Evolutionary conservation across 2,329 filamentous ascomycete genomes (phyloP), one percentile per base, ranked within the genome.

Genomic region (Bipolaris victoriae): DNA sequence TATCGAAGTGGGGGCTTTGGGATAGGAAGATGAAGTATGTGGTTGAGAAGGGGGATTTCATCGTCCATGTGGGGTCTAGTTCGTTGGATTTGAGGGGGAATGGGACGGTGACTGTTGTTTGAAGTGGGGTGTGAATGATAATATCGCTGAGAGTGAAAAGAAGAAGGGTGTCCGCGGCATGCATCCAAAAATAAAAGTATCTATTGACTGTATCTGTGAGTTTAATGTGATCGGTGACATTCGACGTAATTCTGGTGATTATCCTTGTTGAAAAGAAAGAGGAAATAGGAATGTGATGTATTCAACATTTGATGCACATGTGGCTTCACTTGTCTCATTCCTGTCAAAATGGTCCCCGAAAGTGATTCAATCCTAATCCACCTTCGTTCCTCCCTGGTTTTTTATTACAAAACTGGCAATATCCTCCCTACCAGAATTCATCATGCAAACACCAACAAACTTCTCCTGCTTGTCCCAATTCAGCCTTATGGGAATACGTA

Each of bases 31-130:
- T 90, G 86, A 77, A 88, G 72, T 91, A 91, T 73, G 87, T 90
- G 22, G 88, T 92, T 36, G 90, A 92, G 80, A 84, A 84, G 3
- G 89, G 89, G 1, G 82, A 87, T 39, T 92, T 91, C 71, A 75
- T 81, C 5, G 78, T 90, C 9, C 78, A 82, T 52, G 83, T 88
- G 15, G 89, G 88, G 2, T 75, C 76, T n/a, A 83, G 79, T 60
- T 88, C 86, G 63, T 77, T 77, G 52, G 83, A 87, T 71, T 69
- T 88, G 53, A 81, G 81, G 61, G 78, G 78, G 0, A 87, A 85
- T 66, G 80, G 81, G 33, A 88, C 82, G 1, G 80, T 88, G 44
- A 84, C 81, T 5, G 84, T 88, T 9, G 56, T 63, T 20, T 68
- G 37, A 57, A 10, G 7, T 13, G 29, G 10, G 1, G 26, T 26